These are phyloP conservation scores for Chlorophyllum brunneum DNA, from an alignment of 768 basidiomycete genomes.

Conservation along the genomic window DNA sequence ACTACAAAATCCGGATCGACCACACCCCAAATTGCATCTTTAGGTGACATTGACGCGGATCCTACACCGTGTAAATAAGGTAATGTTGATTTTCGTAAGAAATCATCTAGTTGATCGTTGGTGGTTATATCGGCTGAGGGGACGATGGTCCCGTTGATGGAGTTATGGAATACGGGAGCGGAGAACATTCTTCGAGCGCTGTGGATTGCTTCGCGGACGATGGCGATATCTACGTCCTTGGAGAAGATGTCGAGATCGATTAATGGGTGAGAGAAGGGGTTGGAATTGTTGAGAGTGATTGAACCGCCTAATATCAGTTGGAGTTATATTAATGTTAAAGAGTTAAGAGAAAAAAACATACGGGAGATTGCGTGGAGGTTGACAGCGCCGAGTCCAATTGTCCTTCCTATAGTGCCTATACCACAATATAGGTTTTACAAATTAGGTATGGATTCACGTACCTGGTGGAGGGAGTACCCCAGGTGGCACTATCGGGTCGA, in stretches of 20 bases:
- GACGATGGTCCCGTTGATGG: constrained; percentile 10
- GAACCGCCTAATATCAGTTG: constrained; percentile 11
- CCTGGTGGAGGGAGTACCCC: neutral
- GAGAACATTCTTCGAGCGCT: constrained; percentile 16
- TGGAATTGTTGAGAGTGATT: constrained; percentile 30
- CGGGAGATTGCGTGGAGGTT: neutral
- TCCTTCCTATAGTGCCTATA: neutral
- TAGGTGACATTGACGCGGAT: constrained; percentile 30
- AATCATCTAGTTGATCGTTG: constrained; percentile 26
- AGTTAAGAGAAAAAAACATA: neutral
- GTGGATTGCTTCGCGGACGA: constrained; percentile 19
- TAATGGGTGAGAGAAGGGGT: constrained; percentile 36
- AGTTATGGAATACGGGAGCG: constrained; percentile 17
- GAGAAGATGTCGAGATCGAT: constrained; percentile 35
- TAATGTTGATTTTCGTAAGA: constrained; percentile 20
- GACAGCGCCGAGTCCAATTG: neutral
- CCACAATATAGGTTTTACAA: neutral
- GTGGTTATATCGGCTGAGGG: constrained; percentile 1
- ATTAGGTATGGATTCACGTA: neutral
- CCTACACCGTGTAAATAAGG: constrained; percentile 32
- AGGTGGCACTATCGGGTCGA: neutral
- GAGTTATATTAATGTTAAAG: neutral
- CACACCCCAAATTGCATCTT: constrained; percentile 26
- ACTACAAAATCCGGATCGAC: constrained; percentile 35
- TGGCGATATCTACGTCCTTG: constrained; percentile 18